Evolutionary conservation across 306 rosid genomes (phyloP).

Genomic region (Lathyrus sativus): DNA sequence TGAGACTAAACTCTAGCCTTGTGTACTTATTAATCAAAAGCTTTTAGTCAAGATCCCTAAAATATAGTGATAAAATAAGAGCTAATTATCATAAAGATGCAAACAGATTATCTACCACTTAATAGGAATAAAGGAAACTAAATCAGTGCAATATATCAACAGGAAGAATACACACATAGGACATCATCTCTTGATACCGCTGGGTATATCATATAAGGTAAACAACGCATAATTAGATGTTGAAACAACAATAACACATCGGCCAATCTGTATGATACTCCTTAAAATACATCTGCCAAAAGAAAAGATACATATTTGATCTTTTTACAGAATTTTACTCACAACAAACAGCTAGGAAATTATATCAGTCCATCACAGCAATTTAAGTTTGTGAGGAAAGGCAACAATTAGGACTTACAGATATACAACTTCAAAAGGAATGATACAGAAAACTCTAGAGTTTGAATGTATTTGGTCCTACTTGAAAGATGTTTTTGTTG

Average conservation of each 20-base stretch:
- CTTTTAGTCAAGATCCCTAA: too few relatives aligned
- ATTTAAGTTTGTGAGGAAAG: constrained; percentile 8
- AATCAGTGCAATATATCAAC: too few relatives aligned
- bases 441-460: too few relatives aligned
- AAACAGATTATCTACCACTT: too few relatives aligned
- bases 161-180: too few relatives aligned
- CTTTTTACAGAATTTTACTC: too few relatives aligned
- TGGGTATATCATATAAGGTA: background rate
- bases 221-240: background rate
- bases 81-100: background rate
- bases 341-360: too few relatives aligned
- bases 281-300: constrained; percentile 6
- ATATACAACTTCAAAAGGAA: background rate
- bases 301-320: background rate
- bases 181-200: too few relatives aligned
- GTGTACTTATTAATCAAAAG: too few relatives aligned
- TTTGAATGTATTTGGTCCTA: constrained; percentile 25
- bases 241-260: background rate
- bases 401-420: background rate
- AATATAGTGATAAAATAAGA: too few relatives aligned
- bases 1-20: too few relatives aligned
- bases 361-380: background rate
- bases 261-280: background rate
- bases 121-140: too few relatives aligned
- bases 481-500: constrained; percentile 22